phyloP scores from a whole-genome alignment of 192 early-diverging fungal genomes.

The Kappamyces sp. region DNA sequence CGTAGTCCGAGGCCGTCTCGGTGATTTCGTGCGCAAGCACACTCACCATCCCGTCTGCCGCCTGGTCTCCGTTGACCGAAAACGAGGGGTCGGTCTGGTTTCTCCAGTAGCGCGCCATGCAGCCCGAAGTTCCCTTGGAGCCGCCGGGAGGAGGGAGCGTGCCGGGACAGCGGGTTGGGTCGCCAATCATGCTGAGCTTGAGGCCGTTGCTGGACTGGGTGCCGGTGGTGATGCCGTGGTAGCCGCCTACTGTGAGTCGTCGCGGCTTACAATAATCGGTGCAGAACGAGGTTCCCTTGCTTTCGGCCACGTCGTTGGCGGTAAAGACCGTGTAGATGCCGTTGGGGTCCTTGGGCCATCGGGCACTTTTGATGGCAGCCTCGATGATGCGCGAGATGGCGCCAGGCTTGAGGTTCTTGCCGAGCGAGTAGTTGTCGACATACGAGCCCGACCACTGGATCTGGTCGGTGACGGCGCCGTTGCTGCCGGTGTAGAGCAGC shows the following conservation, averaged over 20 bases:
- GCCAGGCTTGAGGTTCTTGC: slow-evolving; percentile 5
- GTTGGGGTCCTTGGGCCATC: slow-evolving; percentile 12
- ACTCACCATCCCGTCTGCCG: slow-evolving; percentile 8
- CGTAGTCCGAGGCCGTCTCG: slow-evolving; percentile 11
- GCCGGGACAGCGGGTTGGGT: slow-evolving; percentile 14
- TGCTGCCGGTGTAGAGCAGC: slow-evolving; percentile 6
- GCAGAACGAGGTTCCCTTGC: slow-evolving; percentile 2
- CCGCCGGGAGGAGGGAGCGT: slow-evolving; percentile 13
- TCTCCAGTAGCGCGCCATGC: slow-evolving; percentile 15
- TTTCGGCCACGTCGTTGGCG: slow-evolving; percentile 4
- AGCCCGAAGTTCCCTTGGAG: slow-evolving; percentile 5
- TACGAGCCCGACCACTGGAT: slow-evolving; percentile 1
- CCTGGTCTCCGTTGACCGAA: slow-evolving; percentile 10
- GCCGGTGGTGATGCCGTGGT: slow-evolving; percentile 3
- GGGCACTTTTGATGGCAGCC: neutral
- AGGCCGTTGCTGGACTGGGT: neutral
- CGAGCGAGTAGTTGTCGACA: slow-evolving; percentile 11
- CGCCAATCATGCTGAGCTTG: slow-evolving; percentile 11
- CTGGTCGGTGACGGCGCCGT: slow-evolving; percentile 1
- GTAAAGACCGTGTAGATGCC: slow-evolving; percentile 12
- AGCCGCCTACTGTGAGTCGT: neutral
- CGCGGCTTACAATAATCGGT: slow-evolving; percentile 6
- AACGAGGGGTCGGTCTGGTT: slow-evolving; percentile 14
- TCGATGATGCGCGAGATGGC: slow-evolving; percentile 5
- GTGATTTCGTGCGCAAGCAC: slow-evolving; percentile 17